phyloP scores from a whole-genome alignment of 1,139 yeast genomes.

The Zygosaccharomyces sapae region DNA sequence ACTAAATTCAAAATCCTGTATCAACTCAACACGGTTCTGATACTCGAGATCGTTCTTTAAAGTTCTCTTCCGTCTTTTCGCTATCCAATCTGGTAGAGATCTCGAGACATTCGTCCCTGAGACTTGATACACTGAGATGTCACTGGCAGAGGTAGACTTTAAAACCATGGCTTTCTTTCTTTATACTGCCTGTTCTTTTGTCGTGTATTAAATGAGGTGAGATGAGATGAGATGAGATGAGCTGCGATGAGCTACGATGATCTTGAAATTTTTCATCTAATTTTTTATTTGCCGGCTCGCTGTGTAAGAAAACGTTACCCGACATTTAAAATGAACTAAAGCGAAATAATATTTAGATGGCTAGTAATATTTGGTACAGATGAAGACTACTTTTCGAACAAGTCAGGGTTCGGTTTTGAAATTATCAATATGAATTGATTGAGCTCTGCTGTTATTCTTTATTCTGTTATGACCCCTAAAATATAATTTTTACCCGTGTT shows the following conservation, averaged over 20 bases:
- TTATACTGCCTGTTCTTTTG: background rate
- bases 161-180: conserved; percentile 50
- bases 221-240: conserved; percentile 20
- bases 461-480: conserved; percentile 34
- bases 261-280: conserved; percentile 14
- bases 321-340: conserved; percentile 2
- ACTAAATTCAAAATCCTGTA: conserved; percentile 94
- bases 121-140: conserved; percentile 90
- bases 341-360: conserved; percentile 3
- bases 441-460: conserved; percentile 34
- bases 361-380: background rate
- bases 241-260: conserved; percentile 15
- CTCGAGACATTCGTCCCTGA: conserved; percentile 90
- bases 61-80: conserved; percentile 81
- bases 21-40: conserved; percentile 81
- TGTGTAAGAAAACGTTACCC: conserved; percentile 10
- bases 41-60: conserved; percentile 82
- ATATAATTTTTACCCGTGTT: conserved; percentile 35
- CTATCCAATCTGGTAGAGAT: conserved; percentile 95
- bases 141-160: conserved; percentile 76
- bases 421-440: conserved; percentile 36
- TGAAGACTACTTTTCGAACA: background rate
- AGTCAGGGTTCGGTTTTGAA: conserved; percentile 20
- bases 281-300: conserved; percentile 8
- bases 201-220: conserved; percentile 12